Conservation (phyloP, 148 eudicot species). For the Silene latifolia region DNA sequence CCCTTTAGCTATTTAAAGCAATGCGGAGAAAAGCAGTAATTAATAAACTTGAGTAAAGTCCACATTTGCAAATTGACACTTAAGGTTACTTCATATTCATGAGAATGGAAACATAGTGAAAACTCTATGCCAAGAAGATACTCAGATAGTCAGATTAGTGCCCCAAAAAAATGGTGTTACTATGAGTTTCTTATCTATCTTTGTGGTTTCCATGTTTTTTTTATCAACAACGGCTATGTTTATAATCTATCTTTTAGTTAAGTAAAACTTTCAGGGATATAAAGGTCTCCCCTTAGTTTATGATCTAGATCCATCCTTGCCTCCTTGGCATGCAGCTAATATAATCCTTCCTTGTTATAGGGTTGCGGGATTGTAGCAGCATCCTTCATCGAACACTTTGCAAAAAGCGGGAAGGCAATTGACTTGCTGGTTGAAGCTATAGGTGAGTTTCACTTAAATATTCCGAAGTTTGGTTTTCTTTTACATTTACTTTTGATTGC, state of each 20-base stretch:
- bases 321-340: constrained; percentile 13
- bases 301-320: background rate
- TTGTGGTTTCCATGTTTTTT: background rate
- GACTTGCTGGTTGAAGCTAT: constrained; percentile 62
- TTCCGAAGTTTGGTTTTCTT: background rate
- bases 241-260: background rate
- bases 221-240: too few species aligned
- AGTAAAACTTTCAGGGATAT: background rate
- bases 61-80: background rate
- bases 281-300: background rate
- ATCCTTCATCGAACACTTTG: constrained; percentile 46
- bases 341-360: constrained; percentile 30
- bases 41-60: background rate
- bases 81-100: background rate
- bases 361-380: constrained; percentile 62
- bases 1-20: background rate
- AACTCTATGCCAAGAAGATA: background rate
- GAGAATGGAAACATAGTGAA: background rate
- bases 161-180: background rate
- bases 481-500: constrained; percentile 4
- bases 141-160: background rate
- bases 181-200: background rate
- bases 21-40: background rate
- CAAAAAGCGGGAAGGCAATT: constrained; percentile 50
- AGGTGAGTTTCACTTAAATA: constrained; percentile 41